A percentile compares a stretch with the other conserved stretches of the same genome.
Evolutionary conservation across 495 filamentous ascomycete species (phyloP).

Genomic region (Lentithecium fluviatile): DNA sequence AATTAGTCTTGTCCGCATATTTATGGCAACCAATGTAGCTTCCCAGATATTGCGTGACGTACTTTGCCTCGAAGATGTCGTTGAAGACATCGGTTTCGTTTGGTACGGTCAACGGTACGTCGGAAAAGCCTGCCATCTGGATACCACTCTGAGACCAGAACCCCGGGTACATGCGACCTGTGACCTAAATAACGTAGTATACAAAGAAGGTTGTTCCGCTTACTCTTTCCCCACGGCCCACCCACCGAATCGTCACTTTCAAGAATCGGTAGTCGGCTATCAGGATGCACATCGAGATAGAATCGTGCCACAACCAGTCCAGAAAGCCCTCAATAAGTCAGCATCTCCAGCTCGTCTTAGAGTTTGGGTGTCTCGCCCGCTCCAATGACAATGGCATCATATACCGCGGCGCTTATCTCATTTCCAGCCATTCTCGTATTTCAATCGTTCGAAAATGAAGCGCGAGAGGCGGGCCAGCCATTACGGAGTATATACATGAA

Average conservation of each 20-base stretch:
- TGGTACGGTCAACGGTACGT: background rate
- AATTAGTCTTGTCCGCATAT: background rate
- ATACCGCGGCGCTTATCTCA: no score
- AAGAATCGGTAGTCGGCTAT: background rate
- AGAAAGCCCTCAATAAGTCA: conserved; percentile 11
- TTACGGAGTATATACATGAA: no score
- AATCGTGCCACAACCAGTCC: conserved; percentile 1
- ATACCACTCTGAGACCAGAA: conserved; percentile 18
- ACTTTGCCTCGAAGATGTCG: conserved; percentile 11
- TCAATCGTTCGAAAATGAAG: no score
- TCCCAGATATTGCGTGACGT: conserved; percentile 9
- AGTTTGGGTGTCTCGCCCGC: no score
- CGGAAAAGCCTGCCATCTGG: conserved; percentile 8
- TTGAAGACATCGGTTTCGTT: conserved; percentile 6
- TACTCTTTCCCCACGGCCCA: conserved; percentile 8
- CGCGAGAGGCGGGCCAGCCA: no score
- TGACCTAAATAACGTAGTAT: background rate
- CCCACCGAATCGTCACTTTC: conserved; percentile 3
- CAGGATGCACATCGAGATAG: conserved; percentile 10
- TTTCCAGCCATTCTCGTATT: no score
- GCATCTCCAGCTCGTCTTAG: no score
- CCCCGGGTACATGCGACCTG: conserved; percentile 5
- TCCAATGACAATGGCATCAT: no score
- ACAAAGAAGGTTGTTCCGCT: background rate
- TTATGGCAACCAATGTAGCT: conserved; percentile 10